These are phyloP conservation scores for Cladosporium sp. DNA, from an alignment of 2,329 filamentous ascomycete genomes.

Conservation along the genomic window DNA sequence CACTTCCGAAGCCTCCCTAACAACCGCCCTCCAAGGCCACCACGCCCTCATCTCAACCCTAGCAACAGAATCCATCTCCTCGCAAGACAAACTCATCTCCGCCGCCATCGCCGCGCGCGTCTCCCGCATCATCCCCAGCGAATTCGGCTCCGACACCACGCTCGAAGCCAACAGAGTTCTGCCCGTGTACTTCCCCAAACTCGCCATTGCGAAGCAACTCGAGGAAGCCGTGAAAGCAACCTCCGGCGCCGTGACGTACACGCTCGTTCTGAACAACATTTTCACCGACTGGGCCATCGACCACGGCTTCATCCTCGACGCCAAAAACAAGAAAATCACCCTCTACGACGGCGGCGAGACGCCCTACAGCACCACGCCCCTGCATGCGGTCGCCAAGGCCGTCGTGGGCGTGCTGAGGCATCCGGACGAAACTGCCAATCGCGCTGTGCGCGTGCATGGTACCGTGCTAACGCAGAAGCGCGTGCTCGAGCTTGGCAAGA, in stretches of 20 bases:
- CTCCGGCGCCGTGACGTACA: slow-evolving; percentile 30
- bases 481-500: slow-evolving; percentile 32
- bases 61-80: slow-evolving; percentile 20
- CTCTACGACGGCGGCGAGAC: slow-evolving; percentile 35
- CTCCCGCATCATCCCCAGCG: slow-evolving; percentile 37
- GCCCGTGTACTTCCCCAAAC: slow-evolving; percentile 36
- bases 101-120: slow-evolving; percentile 37
- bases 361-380: slow-evolving; percentile 28
- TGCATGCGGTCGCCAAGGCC: slow-evolving; percentile 31
- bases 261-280: slow-evolving; percentile 30
- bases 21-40: slow-evolving; percentile 30
- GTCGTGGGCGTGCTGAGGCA: slow-evolving; percentile 31
- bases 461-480: slow-evolving; percentile 34
- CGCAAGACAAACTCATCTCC: slow-evolving; percentile 33
- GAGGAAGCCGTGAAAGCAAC: slow-evolving; percentile 31
- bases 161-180: slow-evolving; percentile 26
- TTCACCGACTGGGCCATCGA: slow-evolving; percentile 37
- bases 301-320: slow-evolving; percentile 28
- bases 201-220: slow-evolving; percentile 21
- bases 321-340: slow-evolving; percentile 22
- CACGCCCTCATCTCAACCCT: slow-evolving; percentile 35
- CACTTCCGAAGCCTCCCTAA: slow-evolving; percentile 29
- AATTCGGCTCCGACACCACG: slow-evolving; percentile 37
- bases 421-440: slow-evolving; percentile 32
- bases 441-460: slow-evolving; percentile 34